phyloP scores from a whole-genome alignment of 179 eudicot species.

The Heliamphora ciliata region DNA sequence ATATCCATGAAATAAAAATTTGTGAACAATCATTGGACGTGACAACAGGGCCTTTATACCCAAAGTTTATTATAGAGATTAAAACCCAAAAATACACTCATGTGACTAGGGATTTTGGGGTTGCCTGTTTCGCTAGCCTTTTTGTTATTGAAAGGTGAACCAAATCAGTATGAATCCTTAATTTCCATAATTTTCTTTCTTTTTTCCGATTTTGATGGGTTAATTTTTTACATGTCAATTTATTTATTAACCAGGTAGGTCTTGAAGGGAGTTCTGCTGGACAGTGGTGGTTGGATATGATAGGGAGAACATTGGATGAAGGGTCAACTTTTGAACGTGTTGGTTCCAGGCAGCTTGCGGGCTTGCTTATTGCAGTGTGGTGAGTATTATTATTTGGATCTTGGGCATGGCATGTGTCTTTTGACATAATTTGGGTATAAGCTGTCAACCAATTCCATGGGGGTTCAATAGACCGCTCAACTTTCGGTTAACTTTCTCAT shows the following conservation, averaged over 20 bases:
- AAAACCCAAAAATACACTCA: not conserved
- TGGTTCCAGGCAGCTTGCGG: conserved; percentile 96
- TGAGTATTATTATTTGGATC: conserved; percentile 33
- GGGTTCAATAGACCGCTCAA: not conserved
- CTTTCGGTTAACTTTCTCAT: not conserved
- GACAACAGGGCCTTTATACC: not conserved
- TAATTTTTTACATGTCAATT: not conserved
- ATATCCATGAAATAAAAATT: not conserved
- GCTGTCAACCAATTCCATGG: not conserved
- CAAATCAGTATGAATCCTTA: not conserved
- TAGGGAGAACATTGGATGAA: conserved; percentile 76
- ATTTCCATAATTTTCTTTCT: not conserved
- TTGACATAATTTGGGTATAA: not conserved
- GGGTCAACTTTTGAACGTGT: conserved; percentile 79
- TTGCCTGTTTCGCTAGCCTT: not conserved
- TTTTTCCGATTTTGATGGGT: not conserved
- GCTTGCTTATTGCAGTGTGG: conserved; percentile 87
- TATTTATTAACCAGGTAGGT: conserved; percentile 55
- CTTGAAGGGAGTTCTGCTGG: conserved; percentile 95
- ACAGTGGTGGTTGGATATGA: conserved; percentile 94
- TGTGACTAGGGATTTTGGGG: not conserved
- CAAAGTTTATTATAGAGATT: not conserved
- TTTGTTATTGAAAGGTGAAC: not conserved
- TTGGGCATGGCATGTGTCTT: not conserved
- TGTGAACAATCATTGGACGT: not conserved